These are phyloP conservation scores for Spergularia bocconei DNA, from an alignment of 148 eudicot species.

Conservation along the genomic window DNA sequence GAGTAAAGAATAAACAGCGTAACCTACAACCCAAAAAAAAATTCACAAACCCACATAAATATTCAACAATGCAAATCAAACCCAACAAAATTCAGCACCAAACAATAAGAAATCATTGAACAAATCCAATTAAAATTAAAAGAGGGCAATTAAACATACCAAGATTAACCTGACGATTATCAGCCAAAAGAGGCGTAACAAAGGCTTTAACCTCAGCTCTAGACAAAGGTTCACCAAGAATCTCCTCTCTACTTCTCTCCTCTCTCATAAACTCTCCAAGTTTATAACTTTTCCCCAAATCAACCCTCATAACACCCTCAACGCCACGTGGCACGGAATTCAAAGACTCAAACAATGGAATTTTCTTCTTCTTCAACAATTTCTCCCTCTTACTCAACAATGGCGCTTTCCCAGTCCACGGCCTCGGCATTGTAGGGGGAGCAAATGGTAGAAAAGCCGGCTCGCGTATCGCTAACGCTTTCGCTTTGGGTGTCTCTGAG, in stretches of 20 bases:
- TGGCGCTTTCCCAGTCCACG: constrained; percentile 97
- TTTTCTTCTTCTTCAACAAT: constrained; percentile 41
- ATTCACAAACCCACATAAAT: not conserved
- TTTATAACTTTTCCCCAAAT: constrained; percentile 42
- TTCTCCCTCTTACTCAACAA: constrained; percentile 47
- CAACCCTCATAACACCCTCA: constrained; percentile 37
- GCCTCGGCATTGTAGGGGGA: constrained; percentile 83
- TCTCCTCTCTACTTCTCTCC: constrained; percentile 45
- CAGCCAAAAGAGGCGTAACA: constrained; percentile 44
- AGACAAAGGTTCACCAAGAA: constrained; percentile 71
- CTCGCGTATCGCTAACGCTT: constrained; percentile 74
- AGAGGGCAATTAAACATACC: constrained; percentile 61
- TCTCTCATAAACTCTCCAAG: constrained; percentile 41
- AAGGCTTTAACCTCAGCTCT: constrained; percentile 57
- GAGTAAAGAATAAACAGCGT: too few relatives aligned
- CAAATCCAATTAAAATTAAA: not conserved
- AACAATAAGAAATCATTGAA: too few relatives aligned
- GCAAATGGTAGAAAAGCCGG: constrained; percentile 93
- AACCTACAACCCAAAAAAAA: not conserved
- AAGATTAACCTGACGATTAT: constrained; percentile 51
- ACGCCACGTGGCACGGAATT: constrained; percentile 21
- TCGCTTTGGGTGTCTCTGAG: constrained; percentile 80
- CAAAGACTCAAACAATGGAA: constrained; percentile 55
- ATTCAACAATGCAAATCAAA: not conserved
- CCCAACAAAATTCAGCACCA: not conserved